Conservation (phyloP, 345 rosid genomes). For the Melastoma malabathricum region DNA sequence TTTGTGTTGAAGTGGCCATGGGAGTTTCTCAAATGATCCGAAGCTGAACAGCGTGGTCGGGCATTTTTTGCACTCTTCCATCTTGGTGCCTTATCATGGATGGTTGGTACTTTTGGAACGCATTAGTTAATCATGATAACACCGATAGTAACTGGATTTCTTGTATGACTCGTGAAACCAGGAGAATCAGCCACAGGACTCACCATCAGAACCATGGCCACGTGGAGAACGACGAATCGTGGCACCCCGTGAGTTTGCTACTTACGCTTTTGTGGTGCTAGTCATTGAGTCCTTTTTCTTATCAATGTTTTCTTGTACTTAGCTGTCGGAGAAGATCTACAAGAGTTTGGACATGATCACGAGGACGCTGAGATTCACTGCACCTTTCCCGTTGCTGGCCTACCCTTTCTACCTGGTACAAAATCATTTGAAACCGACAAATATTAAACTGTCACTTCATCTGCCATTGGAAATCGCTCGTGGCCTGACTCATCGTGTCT, state of each 20-base stretch:
- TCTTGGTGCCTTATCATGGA: slow-evolving; percentile 92
- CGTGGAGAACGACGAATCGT: slow-evolving; percentile 89
- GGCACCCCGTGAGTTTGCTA: slow-evolving; percentile 53
- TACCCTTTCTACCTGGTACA: slow-evolving; percentile 85
- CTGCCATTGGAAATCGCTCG: neutral
- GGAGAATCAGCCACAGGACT: slow-evolving; percentile 95
- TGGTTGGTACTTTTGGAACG: slow-evolving; percentile 26
- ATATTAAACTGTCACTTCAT: neutral
- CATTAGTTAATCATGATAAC: neutral
- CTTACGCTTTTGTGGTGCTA: neutral
- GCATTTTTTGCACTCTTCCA: slow-evolving; percentile 79
- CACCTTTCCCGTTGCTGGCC: slow-evolving; percentile 83
- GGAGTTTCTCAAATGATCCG: slow-evolving; percentile 74
- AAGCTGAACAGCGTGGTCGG: slow-evolving; percentile 71
- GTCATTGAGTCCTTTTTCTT: neutral
- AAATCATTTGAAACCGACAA: neutral
- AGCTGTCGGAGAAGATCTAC: slow-evolving; percentile 70
- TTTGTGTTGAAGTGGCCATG: slow-evolving; percentile 54
- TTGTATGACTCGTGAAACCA: slow-evolving; percentile 7
- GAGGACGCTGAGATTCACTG: slow-evolving; percentile 43
- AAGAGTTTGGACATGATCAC: slow-evolving; percentile 36
- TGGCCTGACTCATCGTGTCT: too few species aligned
- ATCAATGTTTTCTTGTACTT: slow-evolving; percentile 2
- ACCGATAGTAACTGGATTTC: neutral
- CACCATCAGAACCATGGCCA: slow-evolving; percentile 96